phyloP scores from a whole-genome alignment of 495 filamentous ascomycete genomes.

The Penicillium nucicola region DNA sequence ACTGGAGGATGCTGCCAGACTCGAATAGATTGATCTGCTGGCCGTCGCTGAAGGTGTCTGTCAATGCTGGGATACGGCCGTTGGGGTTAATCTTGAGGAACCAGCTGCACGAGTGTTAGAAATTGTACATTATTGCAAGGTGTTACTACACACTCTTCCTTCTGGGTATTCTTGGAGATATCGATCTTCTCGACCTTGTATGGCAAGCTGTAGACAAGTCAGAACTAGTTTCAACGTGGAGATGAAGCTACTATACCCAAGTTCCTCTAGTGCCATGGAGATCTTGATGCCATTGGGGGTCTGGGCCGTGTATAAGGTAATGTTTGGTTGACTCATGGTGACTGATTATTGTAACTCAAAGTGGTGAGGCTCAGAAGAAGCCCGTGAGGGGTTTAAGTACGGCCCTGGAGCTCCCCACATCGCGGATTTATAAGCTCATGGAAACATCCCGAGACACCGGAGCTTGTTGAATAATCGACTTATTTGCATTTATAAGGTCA shows the following conservation, averaged over 20 bases:
- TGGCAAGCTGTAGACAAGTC: constrained; percentile 36
- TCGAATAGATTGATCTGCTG: constrained; percentile 76
- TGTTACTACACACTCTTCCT: constrained; percentile 55
- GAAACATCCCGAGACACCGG: neutral
- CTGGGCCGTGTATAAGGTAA: constrained; percentile 48
- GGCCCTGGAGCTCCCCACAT: neutral
- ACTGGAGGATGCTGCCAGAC: constrained; percentile 81
- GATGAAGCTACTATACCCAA: constrained; percentile 44
- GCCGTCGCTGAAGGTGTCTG: constrained; percentile 71
- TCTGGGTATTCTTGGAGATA: constrained; percentile 71
- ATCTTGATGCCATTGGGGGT: constrained; percentile 68
- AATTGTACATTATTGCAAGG: neutral
- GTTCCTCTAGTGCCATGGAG: constrained; percentile 86
- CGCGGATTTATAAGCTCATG: constrained; percentile 2
- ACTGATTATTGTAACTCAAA: neutral
- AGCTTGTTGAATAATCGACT: neutral
- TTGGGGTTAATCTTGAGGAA: constrained; percentile 94
- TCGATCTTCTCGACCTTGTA: constrained; percentile 68
- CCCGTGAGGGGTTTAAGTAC: neutral
- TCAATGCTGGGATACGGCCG: constrained; percentile 89
- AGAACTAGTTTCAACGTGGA: constrained; percentile 7
- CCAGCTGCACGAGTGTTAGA: constrained; percentile 46
- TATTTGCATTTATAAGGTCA: neutral
- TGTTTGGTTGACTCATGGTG: constrained; percentile 37
- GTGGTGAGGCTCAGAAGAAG: neutral